Percentiles rank a stretch among this genome's conserved stretches.
Evolutionary conservation across 2,329 filamentous ascomycete species (phyloP).

Genomic region (Cladosporium sp.): DNA sequence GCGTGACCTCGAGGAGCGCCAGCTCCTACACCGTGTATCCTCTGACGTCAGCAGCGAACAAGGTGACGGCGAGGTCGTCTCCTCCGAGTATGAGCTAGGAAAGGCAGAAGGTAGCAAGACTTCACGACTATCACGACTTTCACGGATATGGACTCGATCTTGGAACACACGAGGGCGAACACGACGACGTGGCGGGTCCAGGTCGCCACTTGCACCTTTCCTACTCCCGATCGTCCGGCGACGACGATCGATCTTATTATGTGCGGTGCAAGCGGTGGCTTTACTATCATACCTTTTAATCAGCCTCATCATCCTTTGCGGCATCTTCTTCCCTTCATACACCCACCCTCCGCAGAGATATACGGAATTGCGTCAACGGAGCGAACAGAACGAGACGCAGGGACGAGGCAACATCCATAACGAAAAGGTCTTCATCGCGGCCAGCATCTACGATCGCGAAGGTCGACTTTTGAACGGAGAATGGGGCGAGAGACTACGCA

Average conservation of each 20-base stretch:
- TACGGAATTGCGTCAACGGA: constrained; percentile 35
- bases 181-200: neutral
- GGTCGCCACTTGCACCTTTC: neutral
- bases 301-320: constrained; percentile 38
- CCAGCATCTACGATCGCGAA: constrained; percentile 63
- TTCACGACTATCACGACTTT: neutral
- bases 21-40: neutral
- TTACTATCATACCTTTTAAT: constrained; percentile 16
- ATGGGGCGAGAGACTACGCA: constrained; percentile 60
- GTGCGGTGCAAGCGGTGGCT: constrained; percentile 15
- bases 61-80: neutral
- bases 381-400: constrained; percentile 23
- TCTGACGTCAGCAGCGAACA: neutral
- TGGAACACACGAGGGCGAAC: neutral
- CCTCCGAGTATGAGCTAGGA: constrained; percentile 6
- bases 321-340: constrained; percentile 54
- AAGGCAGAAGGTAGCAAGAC: neutral
- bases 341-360: constrained; percentile 53
- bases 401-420: constrained; percentile 49
- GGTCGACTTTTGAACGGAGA: constrained; percentile 58
- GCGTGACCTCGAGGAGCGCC: neutral
- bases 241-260: constrained; percentile 16
- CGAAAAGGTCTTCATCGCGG: constrained; percentile 70
- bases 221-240: constrained; percentile 7
- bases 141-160: neutral